A percentile compares a stretch with the other conserved stretches of the same genome.
These are phyloP conservation scores for Lentinula aciculospora DNA, from an alignment of 768 basidiomycete genomes.

Conservation along the genomic window DNA sequence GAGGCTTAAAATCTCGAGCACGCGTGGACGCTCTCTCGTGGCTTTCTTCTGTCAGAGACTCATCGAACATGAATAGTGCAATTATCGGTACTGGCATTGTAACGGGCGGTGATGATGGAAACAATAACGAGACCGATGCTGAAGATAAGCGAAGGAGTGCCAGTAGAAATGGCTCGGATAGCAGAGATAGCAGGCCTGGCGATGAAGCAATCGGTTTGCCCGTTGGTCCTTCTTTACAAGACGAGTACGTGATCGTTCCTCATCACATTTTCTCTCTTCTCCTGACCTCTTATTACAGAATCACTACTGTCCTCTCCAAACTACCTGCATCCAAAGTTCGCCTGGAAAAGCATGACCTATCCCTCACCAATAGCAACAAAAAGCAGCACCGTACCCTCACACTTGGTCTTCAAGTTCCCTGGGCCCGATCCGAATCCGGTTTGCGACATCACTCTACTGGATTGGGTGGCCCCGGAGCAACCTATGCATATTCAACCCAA, in stretches of 20 bases:
- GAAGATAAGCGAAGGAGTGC: background rate
- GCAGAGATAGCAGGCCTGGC: slow-evolving; percentile 30
- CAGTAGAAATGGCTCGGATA: slow-evolving; percentile 1
- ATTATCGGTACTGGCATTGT: background rate
- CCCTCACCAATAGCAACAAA: slow-evolving; percentile 20
- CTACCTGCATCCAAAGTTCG: slow-evolving; percentile 68
- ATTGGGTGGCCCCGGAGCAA: background rate
- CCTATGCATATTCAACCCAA: slow-evolving; percentile 2
- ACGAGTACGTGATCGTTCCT: slow-evolving; percentile 50
- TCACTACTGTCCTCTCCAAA: slow-evolving; percentile 66
- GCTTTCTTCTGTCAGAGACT: slow-evolving; percentile 69
- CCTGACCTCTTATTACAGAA: slow-evolving; percentile 32
- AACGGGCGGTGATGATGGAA: slow-evolving; percentile 13
- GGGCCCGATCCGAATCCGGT: slow-evolving; percentile 66
- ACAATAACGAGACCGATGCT: slow-evolving; percentile 10
- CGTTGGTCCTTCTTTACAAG: slow-evolving; percentile 50
- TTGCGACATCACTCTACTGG: background rate
- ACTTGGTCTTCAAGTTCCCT: slow-evolving; percentile 82
- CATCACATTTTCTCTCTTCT: background rate
- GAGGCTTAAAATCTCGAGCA: slow-evolving; percentile 44
- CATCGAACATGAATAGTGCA: background rate
- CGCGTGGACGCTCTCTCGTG: slow-evolving; percentile 66
- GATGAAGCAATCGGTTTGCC: slow-evolving; percentile 14
- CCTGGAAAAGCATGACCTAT: slow-evolving; percentile 65
- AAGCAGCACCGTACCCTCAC: slow-evolving; percentile 58